Evolutionary conservation across 805 yeast genomes (phyloP), one percentile per base, ranked within the genome.

Genomic region (Wickerhamiella brachini): DNA sequence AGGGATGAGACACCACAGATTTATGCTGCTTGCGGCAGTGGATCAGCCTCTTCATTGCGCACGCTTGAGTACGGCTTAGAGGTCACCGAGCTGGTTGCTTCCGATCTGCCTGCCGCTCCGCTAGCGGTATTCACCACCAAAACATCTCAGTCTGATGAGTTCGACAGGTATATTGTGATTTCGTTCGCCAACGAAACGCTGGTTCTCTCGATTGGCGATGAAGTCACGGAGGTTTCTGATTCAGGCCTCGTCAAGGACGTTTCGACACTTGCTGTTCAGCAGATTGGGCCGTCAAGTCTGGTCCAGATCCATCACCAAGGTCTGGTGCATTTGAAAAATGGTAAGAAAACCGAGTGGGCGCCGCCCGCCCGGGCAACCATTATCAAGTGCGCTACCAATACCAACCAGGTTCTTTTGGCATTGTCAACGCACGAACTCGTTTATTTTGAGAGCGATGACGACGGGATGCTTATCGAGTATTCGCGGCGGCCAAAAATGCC

Each of bases 301-400:
- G 76, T 83, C 5, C 98, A 90, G 62, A 73, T 90, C 1, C 84
- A 85, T 62, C 56, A 78, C 0, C 72, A 77, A 54, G 95, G 93
- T 4, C 68, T 90, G 21, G 71, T 82, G 15, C 86, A 83, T 57
- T 68, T 83, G 2, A 59, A 63, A 39, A 57, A 58, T 18, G 59
- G 58, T 26, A 56, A 60, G n/a, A 63, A 66, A n/a, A 66, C 73
- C 13, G 83, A 83, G 54, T 93, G 97, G 97, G 69, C 65, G 26
- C 86, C 95, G 1, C 95, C 96, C 0, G 79, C 81, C 0, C 95
- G 93, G 2, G 76, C 80, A 20, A 70, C 74, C 22, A 73, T 93
- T 41, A 59, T 75, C 0, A 67, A 70, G n/a, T 81, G 86, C 0
- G 62, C 85, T 1, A 66, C 82, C 2, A 85, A 87, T 17, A 69